Base-by-base conservation (phyloP, 148 eudicot genomes). In the Vaccinium corymbosum region DNA sequence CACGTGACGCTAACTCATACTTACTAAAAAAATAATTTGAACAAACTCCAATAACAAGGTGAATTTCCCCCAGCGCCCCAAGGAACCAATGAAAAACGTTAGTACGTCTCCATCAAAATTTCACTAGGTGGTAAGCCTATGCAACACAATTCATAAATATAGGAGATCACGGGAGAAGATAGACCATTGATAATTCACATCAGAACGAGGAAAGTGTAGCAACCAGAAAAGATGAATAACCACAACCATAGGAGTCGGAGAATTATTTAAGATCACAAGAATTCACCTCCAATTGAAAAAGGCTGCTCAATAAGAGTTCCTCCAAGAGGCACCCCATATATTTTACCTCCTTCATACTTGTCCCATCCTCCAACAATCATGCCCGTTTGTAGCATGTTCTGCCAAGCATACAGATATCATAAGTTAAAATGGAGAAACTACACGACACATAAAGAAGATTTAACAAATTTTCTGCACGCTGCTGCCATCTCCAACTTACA, bases 341-440 rank as follows among this genome's bases (percentile, higher is more conserved):
- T 93, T 89, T 94, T 96, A 12, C 99, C 99, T 51, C 99, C 99
- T 87, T 96, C 94, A 79, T 96, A 90, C 81, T 94, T 92, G 86
- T 94, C 97, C 99, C 99, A 96, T 75, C 99, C 99, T 81, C 99
- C 99, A 80, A 96, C 92, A 77, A 96, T 96, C 78, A 96, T 87
- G 52, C 99, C 99, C n/a, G 99, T 92, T 87, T 92, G 97, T 17
- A 94, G 90, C 94, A 90, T 90, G 85, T 91, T 92, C 98, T 95
- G 92, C 85, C 70, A 50, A 74, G 19, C 9, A 61, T 83, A 29
- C 64, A 79, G 22, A 14, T 7, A 68, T 17, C 3, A 52, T 13
- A 68, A 79, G 53, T 35, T 68, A 50, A 55, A n/a, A 51, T 49
- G 70, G 46, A 49, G 17, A 55, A 68, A 68, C 29, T 68, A 12